phyloP scores from a whole-genome alignment of 257 asterid species.

The Cynanchum wilfordii region DNA sequence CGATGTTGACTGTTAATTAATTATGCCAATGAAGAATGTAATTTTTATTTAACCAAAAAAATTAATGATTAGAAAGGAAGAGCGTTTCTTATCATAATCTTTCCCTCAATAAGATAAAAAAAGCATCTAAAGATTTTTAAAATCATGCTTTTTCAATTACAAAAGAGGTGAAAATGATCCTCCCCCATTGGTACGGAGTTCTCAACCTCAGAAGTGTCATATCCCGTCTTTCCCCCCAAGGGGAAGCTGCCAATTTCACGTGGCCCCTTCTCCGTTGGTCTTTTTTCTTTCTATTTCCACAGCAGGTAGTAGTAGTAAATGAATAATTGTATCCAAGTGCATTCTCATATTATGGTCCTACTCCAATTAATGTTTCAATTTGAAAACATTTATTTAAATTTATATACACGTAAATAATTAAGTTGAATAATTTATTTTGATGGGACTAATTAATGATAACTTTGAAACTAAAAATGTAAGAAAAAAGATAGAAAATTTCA shows the following conservation, averaged over 20 bases:
- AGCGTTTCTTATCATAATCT: constrained; percentile 22
- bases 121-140: neutral
- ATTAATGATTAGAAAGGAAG: constrained; percentile 22
- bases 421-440: too few species aligned
- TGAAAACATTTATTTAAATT: too few species aligned
- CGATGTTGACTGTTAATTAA: neutral
- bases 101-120: constrained; percentile 18
- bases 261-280: neutral
- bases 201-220: neutral
- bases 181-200: neutral
- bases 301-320: neutral
- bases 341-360: neutral
- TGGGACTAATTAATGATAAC: too few species aligned
- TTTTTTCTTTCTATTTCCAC: neutral
- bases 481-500: too few species aligned
- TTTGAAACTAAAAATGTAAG: neutral
- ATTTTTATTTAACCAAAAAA: neutral
- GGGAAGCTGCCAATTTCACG: neutral
- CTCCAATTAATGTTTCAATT: too few species aligned
- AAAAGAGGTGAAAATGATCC: neutral
- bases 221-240: neutral
- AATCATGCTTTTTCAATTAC: too few species aligned
- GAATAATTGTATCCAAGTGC: neutral
- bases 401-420: too few species aligned
- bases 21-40: neutral